These are phyloP conservation scores for Fusarium sp. DNA, from an alignment of 2,329 filamentous ascomycete species.

Conservation along the genomic window DNA sequence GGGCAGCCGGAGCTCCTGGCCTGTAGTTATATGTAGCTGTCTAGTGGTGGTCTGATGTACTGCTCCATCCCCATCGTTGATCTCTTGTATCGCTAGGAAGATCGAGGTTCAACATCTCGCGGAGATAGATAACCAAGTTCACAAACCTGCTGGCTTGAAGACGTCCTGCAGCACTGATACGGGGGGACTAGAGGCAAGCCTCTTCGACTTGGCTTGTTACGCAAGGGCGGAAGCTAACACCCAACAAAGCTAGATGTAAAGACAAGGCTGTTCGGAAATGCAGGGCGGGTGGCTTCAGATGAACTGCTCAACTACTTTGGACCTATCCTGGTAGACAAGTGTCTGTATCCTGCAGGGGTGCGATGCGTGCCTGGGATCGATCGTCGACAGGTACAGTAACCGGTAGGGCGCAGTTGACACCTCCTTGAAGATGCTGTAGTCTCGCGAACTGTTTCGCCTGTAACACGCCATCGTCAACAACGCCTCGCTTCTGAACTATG, in stretches of 20 bases:
- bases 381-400: slow-evolving; percentile 24
- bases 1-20: too few species aligned
- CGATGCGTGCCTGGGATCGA: slow-evolving; percentile 31
- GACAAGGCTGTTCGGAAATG: slow-evolving; percentile 40
- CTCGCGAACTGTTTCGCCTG: slow-evolving; percentile 10
- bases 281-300: slow-evolving; percentile 39
- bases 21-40: too few species aligned
- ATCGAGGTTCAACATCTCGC: neutral
- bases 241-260: slow-evolving; percentile 28
- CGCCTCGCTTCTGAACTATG: slow-evolving; percentile 8
- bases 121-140: neutral
- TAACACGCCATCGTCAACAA: slow-evolving; percentile 24
- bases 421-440: slow-evolving; percentile 3
- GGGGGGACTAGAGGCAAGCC: slow-evolving; percentile 11
- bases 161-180: neutral
- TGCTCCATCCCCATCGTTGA: neutral
- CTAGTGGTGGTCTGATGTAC: neutral
- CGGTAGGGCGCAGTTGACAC: slow-evolving; percentile 37
- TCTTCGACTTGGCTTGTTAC: slow-evolving; percentile 26
- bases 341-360: slow-evolving; percentile 33
- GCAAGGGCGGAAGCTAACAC: slow-evolving; percentile 41
- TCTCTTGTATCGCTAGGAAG: neutral
- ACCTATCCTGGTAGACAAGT: slow-evolving; percentile 26
- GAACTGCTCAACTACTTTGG: slow-evolving; percentile 36
- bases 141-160: neutral